Evolutionary conservation across 306 rosid genomes (phyloP).

Genomic region (Aeschynomene evenia): DNA sequence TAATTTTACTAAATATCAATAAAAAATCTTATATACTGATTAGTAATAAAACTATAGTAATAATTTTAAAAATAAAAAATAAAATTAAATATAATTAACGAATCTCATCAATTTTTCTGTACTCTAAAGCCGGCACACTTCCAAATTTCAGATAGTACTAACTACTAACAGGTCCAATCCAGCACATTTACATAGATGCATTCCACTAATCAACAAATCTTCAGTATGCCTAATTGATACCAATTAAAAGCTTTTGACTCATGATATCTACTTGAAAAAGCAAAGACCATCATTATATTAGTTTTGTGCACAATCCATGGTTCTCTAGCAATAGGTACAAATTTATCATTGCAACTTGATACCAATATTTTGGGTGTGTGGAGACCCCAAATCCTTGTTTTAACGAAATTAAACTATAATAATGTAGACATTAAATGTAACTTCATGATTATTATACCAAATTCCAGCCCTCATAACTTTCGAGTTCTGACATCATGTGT

Average conservation of each 20-base stretch:
- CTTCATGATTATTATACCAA: background rate
- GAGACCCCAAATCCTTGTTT: background rate
- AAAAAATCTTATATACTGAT: too few species aligned
- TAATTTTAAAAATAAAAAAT: too few species aligned
- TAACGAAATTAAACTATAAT: background rate
- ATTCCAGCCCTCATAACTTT: background rate
- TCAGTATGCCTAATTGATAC: background rate
- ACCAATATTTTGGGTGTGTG: background rate
- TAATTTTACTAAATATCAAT: too few species aligned
- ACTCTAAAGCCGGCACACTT: background rate
- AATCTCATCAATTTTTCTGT: background rate
- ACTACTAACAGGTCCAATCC: background rate
- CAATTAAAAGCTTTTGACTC: background rate
- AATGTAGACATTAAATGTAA: background rate
- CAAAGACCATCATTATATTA: background rate
- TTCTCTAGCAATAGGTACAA: background rate
- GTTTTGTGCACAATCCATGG: background rate
- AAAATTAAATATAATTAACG: too few species aligned
- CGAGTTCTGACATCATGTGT: background rate
- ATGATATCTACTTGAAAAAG: background rate
- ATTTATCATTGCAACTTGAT: background rate
- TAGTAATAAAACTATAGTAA: too few species aligned
- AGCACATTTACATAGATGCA: background rate
- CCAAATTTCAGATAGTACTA: background rate
- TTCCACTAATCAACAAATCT: background rate